Conservation (phyloP, 495 filamentous ascomycete species). For the Chaetomium cochliodes region DNA sequence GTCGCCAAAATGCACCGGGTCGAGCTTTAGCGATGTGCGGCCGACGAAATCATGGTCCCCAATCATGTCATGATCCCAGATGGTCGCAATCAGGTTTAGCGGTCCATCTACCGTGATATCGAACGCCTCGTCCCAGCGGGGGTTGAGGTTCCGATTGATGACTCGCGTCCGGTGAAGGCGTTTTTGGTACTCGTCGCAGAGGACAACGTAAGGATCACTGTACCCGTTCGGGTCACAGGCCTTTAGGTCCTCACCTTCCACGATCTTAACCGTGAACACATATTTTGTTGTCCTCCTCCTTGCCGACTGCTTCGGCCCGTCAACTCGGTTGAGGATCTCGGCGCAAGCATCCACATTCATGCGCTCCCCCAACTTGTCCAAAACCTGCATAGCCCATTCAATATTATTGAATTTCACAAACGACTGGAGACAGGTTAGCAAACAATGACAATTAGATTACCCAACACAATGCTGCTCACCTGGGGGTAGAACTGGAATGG, state of each 20-base stretch:
- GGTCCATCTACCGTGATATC: constrained; percentile 92
- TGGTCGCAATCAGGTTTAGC: constrained; percentile 90
- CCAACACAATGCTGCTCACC: constrained; percentile 51
- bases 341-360: constrained; percentile 95
- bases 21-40: constrained; percentile 88
- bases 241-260: constrained; percentile 97
- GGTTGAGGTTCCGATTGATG: constrained; percentile 87
- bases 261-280: constrained; percentile 98
- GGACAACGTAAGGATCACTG: constrained; percentile 96
- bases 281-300: constrained; percentile 73
- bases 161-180: constrained; percentile 94
- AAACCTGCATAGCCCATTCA: constrained; percentile 83
- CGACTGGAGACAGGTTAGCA: constrained; percentile 56
- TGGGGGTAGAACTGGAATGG: constrained; percentile 97
- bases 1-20: constrained; percentile 92
- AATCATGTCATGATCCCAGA: constrained; percentile 98
- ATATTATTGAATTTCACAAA: constrained; percentile 98
- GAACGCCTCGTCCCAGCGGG: constrained; percentile 94
- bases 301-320: constrained; percentile 48
- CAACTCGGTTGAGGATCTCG: constrained; percentile 68
- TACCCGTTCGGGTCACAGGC: constrained; percentile 92
- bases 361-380: constrained; percentile 84
- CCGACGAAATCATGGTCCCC: constrained; percentile 98
- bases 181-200: constrained; percentile 97
- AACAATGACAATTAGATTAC: background rate